Evolutionary conservation across 2,329 filamentous ascomycete species (phyloP).

Genomic region (Ophiobolus disseminans): DNA sequence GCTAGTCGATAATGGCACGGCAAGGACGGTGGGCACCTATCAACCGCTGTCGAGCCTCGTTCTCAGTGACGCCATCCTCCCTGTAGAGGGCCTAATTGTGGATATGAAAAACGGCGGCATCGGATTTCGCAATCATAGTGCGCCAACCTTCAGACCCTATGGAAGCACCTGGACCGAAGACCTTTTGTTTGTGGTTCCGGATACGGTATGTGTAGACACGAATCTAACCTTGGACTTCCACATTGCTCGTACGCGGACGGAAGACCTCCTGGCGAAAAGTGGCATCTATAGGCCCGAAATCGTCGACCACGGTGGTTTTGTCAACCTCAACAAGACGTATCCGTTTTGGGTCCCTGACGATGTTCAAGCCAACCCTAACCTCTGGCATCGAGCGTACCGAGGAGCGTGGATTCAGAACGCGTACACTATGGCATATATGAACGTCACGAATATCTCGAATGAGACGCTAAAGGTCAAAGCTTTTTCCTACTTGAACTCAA

Average conservation of each 20-base stretch:
- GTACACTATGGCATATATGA: slow-evolving; percentile 50
- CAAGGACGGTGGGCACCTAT: slow-evolving; percentile 39
- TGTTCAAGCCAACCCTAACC: slow-evolving; percentile 47
- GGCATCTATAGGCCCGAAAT: slow-evolving; percentile 36
- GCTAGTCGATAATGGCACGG: slow-evolving; percentile 40
- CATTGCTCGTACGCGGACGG: slow-evolving; percentile 33
- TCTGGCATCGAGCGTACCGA: slow-evolving; percentile 52
- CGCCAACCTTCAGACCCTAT: slow-evolving; percentile 40
- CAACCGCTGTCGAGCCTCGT: slow-evolving; percentile 41
- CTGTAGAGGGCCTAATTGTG: slow-evolving; percentile 56
- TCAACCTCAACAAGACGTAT: slow-evolving; percentile 46
- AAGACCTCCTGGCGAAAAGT: not conserved
- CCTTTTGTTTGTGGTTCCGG: slow-evolving; percentile 57
- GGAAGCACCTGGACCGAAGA: slow-evolving; percentile 58
- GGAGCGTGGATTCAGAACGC: slow-evolving; percentile 55
- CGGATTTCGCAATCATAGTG: slow-evolving; percentile 56
- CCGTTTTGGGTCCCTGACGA: slow-evolving; percentile 42
- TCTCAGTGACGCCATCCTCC: slow-evolving; percentile 40
- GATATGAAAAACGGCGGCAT: slow-evolving; percentile 53
- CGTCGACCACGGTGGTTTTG: slow-evolving; percentile 55
- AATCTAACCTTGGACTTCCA: slow-evolving; percentile 56
- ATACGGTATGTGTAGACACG: slow-evolving; percentile 53
- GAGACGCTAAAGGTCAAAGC: slow-evolving; percentile 18
- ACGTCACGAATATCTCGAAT: slow-evolving; percentile 42
- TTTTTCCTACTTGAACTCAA: slow-evolving; percentile 50